Evolutionary conservation across 331 rosid species (phyloP), one percentile per base, ranked within the genome.

Genomic region (Acacia pycnantha): DNA sequence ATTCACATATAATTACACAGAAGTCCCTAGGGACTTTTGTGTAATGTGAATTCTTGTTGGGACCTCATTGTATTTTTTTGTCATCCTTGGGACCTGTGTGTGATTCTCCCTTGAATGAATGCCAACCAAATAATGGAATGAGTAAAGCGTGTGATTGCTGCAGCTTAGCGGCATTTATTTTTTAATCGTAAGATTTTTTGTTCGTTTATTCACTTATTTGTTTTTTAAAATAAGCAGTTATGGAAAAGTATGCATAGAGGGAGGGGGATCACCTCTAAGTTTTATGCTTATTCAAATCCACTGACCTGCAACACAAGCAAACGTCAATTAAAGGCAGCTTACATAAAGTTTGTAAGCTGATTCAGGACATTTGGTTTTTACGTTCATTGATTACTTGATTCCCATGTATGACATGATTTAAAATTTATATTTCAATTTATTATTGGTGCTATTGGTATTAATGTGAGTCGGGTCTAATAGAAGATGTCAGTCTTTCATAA

Each of bases 81-180:
- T n/a, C n/a, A n/a, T n/a, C n/a, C n/a, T n/a, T n/a, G n/a, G n/a
- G n/a, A n/a, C n/a, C n/a, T n/a, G n/a, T n/a, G n/a, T n/a, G n/a
- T n/a, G n/a, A n/a, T n/a, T n/a, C n/a, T n/a, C n/a, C n/a, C n/a
- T 14, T 85, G 65, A 56, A 85, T 73, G 56, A 14, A 65, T 56
- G 12, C 74, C 43, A 29, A 64, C 31, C 41, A 64, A 64, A 31
- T 15, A 47, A 21, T 53, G 35, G 74, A 79, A 64, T 56, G 16
- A 48, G 77, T 47, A 40, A 80, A 41, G 78, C 53, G 72, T 19
- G 81, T 81, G 73, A 29, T 64, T 4, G n/a, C 50, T 29, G 19
- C 33, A 41, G 12, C 48, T 4, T 11, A 9, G 12, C 18, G 7
- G 56, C 69, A 15, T 33, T 33, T 72, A 1, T 22, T 22, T 58